Evolutionary conservation across 495 filamentous ascomycete genomes (phyloP), one percentile per base, ranked within the genome.

Genomic region (Podospora sp.): DNA sequence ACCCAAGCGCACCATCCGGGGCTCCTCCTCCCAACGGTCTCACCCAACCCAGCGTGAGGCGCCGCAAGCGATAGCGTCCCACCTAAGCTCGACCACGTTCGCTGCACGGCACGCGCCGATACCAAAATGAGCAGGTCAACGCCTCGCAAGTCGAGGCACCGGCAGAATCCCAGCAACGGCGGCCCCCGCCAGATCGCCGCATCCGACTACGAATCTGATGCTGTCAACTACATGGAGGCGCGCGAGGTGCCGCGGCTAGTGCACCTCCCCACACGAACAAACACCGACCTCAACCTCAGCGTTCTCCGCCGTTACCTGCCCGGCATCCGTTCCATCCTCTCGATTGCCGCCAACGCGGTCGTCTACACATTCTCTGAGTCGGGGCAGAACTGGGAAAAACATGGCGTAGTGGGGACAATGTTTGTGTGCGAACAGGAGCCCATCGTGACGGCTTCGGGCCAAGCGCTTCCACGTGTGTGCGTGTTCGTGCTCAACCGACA

Each of bases 221-320:
- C 76, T 16, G 76, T 75, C 27, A 77, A 83, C 65, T 70, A 80
- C 60, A 79, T 85, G 60, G 79, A 74, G 33, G 67, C 71, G 33
- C 72, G 70, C 67, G 67, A 61, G 68, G 73, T 65, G 68, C 73
- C 21, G 18, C 63, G 14, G 46, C 69, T 40, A 51, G 64, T 24
- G 20, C 72, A 53, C 72, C 74, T 36, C 67, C 83, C 85, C 40
- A 73, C 78, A 4, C 89, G 88, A 68, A 85, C 88, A 67, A 94
- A 92, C 78, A 87, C 88, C 33, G 89, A 94, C 68, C 87, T 97
- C 62, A 97, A 96, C 80, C 83, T 95, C 73, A 79, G 83, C 62
- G 93, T 96, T 36, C 81, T 96, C 20, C 87, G 84, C 27, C 89
- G 91, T 56, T 91, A 96, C 76, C 84, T 90, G 59, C 90, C 92